phyloP scores from a whole-genome alignment of 345 rosid genomes.

The Salix purpurea region DNA sequence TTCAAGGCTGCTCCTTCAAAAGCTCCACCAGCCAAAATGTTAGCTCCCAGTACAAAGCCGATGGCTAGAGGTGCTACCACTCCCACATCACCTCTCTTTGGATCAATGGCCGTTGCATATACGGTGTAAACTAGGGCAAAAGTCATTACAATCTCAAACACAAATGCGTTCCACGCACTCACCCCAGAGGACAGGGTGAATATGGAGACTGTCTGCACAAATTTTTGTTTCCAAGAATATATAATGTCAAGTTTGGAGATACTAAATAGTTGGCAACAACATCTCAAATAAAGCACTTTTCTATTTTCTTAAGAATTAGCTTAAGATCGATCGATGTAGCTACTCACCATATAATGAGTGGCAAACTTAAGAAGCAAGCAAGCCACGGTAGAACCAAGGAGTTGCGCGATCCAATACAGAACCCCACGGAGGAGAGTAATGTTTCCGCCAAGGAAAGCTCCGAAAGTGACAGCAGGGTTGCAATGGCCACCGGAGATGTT shows the following conservation, averaged over 20 bases:
- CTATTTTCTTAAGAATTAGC: too few species aligned
- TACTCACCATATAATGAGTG: conserved; percentile 63
- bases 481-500: conserved; percentile 93
- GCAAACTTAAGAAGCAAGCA: conserved; percentile 71
- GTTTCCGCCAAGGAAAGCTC: conserved; percentile 81
- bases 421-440: conserved; percentile 82
- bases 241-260: too few species aligned
- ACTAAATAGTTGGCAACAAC: too few species aligned
- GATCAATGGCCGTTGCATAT: conserved; percentile 86
- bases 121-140: conserved; percentile 86
- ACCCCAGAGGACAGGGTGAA: conserved; percentile 72
- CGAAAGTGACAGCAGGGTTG: conserved; percentile 87
- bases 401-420: conserved; percentile 86
- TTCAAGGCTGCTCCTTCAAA: conserved; percentile 92
- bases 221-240: background rate
- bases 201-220: conserved; percentile 50
- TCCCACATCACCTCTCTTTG: conserved; percentile 73
- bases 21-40: conserved; percentile 84
- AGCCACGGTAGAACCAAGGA: conserved; percentile 76
- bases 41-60: conserved; percentile 87
- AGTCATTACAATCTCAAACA: conserved; percentile 91
- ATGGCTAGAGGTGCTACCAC: conserved; percentile 72
- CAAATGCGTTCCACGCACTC: conserved; percentile 64
- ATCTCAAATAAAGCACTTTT: too few species aligned
- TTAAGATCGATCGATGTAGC: background rate